phyloP scores from a whole-genome alignment of 2,329 filamentous ascomycete species.

The Daldinia sp. region DNA sequence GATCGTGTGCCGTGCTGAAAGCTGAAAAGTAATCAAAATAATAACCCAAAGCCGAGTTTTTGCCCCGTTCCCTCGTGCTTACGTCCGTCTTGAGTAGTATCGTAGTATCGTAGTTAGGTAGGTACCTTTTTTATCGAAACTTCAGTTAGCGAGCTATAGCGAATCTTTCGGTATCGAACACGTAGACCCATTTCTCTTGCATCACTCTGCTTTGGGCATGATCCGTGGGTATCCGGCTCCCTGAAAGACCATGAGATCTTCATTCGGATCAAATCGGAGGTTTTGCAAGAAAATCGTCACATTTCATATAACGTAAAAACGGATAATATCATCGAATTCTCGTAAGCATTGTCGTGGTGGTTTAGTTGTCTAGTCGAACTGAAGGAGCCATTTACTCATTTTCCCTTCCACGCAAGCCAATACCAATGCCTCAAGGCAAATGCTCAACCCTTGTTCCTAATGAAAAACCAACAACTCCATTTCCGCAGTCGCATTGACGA shows the following conservation, averaged over 20 bases:
- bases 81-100: not conserved
- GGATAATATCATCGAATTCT: conserved; percentile 36
- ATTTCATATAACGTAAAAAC: conserved; percentile 11
- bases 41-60: not conserved
- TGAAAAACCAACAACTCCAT: conserved; percentile 44
- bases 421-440: conserved; percentile 36
- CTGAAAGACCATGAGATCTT: not conserved
- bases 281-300: conserved; percentile 12
- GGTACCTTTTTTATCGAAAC: not conserved
- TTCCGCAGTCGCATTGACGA: conserved; percentile 41
- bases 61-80: not conserved
- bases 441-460: conserved; percentile 40
- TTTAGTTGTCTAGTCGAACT: conserved; percentile 38
- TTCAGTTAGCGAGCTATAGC: not conserved
- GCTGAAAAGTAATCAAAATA: not conserved
- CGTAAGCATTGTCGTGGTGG: conserved; percentile 42
- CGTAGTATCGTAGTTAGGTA: not conserved
- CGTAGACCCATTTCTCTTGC: not conserved
- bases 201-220: not conserved
- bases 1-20: not conserved
- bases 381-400: conserved; percentile 31
- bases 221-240: not conserved
- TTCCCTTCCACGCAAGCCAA: conserved; percentile 30
- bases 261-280: not conserved
- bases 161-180: not conserved